These are phyloP conservation scores for Amphibolis antarctica DNA, from an alignment of 106 monocot genomes.

Conservation along the genomic window DNA sequence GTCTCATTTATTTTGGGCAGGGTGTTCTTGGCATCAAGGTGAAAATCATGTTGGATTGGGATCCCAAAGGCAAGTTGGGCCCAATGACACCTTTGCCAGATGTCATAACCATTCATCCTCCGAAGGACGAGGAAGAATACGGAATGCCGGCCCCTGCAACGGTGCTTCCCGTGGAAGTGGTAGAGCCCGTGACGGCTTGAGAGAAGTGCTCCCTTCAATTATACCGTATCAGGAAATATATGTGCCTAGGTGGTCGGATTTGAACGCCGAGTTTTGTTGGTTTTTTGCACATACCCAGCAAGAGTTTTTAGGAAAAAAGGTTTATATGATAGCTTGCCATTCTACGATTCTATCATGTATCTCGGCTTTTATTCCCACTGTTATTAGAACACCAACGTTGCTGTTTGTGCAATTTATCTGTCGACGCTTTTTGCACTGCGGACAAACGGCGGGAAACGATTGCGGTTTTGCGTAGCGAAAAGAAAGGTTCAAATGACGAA, in stretches of 20 bases:
- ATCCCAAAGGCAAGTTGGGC: slow-evolving; percentile 20
- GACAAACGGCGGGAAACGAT: too few species aligned
- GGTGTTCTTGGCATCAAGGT: slow-evolving; percentile 27
- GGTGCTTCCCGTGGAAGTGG: slow-evolving; percentile 6
- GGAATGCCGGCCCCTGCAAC: not conserved
- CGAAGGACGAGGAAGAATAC: slow-evolving; percentile 25
- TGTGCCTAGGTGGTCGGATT: not conserved
- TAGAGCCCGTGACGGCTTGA: slow-evolving; percentile 2
- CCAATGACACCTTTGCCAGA: slow-evolving; percentile 25
- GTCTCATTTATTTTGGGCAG: slow-evolving; percentile 11
- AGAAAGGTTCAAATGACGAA: too few species aligned
- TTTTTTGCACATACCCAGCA: too few species aligned
- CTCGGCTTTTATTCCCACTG: too few species aligned
- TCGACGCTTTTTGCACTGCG: too few species aligned
- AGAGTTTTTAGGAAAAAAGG: too few species aligned
- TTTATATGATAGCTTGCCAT: not conserved
- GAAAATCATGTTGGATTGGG: slow-evolving; percentile 30
- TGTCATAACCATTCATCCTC: slow-evolving; percentile 16
- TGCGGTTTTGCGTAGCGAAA: too few species aligned
- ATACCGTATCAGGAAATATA: not conserved
- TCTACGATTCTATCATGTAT: not conserved
- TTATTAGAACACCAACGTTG: too few species aligned
- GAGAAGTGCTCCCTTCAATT: not conserved
- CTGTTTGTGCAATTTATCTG: too few species aligned
- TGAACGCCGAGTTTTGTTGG: not conserved